Percentiles rank a stretch among this genome's conserved stretches.
phyloP scores from a whole-genome alignment of 352 stramenopile genomes.

The Phytophthora idaei region DNA sequence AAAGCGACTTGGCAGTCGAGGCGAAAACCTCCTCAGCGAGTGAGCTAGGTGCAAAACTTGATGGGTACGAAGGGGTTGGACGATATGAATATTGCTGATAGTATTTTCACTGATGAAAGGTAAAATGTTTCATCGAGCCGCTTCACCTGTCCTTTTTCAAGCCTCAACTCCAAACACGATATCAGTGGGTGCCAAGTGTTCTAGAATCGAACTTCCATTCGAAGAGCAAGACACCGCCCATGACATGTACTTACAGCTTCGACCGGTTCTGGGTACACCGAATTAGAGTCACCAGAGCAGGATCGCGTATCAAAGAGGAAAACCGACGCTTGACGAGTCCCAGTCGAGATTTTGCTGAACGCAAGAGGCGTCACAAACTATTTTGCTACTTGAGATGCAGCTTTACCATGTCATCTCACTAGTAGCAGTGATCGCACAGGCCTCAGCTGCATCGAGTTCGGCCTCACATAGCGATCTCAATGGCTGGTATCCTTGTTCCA shows the following conservation, averaged over 20 bases:
- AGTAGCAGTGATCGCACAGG: not conserved
- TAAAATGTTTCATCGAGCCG: too few species aligned
- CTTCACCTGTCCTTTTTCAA: too few species aligned
- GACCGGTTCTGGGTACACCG: not conserved
- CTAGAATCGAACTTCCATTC: not conserved
- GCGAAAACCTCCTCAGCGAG: too few species aligned
- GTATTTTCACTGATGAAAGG: too few species aligned
- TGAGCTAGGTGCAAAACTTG: too few species aligned
- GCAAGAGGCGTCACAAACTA: not conserved
- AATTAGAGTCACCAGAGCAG: not conserved
- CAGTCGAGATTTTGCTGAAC: conserved; percentile 2
- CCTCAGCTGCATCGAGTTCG: conserved; percentile 9
- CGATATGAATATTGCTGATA: too few species aligned
- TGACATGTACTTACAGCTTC: too few species aligned
- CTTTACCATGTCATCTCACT: conserved; percentile 5
- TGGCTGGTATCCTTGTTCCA: conserved; percentile 41
- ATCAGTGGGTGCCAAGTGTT: too few species aligned
- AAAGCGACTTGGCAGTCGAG: too few species aligned
- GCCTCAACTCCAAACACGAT: too few species aligned
- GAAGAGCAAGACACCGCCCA: not conserved
- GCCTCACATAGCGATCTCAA: conserved; percentile 23
- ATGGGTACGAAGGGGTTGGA: too few species aligned
- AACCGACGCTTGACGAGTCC: not conserved
- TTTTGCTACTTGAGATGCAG: conserved; percentile 8
- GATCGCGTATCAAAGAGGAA: conserved; percentile 1